Conservation (phyloP, 176 grass and related monocot genomes). For the Zoysia pacifica region DNA sequence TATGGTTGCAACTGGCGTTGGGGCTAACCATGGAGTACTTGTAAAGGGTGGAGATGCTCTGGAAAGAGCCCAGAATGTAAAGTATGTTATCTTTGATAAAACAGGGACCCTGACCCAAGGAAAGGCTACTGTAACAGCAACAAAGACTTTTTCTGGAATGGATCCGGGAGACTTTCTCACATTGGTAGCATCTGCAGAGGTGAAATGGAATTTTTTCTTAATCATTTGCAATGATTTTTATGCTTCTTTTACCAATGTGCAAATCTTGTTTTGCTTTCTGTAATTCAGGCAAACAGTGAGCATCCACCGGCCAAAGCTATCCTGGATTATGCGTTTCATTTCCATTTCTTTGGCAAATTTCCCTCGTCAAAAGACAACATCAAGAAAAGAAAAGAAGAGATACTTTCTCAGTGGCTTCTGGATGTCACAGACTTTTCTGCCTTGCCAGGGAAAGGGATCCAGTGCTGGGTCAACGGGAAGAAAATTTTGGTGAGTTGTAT, state of each 20-base stretch:
- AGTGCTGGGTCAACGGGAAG: conserved; percentile 66
- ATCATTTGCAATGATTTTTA: not conserved
- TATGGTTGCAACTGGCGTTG: conserved; percentile 85
- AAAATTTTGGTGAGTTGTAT: conserved; percentile 65
- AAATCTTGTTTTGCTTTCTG: conserved; percentile 30
- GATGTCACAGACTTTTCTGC: conserved; percentile 68
- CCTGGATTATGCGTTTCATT: conserved; percentile 87
- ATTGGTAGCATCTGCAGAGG: conserved; percentile 79
- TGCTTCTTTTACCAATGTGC: conserved; percentile 1
- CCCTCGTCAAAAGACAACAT: conserved; percentile 38
- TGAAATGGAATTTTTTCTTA: conserved; percentile 30
- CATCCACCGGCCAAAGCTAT: conserved; percentile 91
- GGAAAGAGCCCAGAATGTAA: conserved; percentile 69
- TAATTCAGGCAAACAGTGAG: conserved; percentile 88
- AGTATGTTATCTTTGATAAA: conserved; percentile 77
- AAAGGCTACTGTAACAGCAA: conserved; percentile 69
- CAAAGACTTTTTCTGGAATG: conserved; percentile 64
- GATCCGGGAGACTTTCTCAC: conserved; percentile 73
- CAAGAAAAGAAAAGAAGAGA: conserved; percentile 65
- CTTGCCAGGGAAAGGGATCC: conserved; percentile 82
- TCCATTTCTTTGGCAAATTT: conserved; percentile 80
- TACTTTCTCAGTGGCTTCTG: conserved; percentile 77
- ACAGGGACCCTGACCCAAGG: conserved; percentile 83
- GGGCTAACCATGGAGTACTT: conserved; percentile 72
- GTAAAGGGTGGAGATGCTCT: conserved; percentile 84